phyloP scores from a whole-genome alignment of 352 stramenopile genomes.

The Poterioochromonas sp. region DNA sequence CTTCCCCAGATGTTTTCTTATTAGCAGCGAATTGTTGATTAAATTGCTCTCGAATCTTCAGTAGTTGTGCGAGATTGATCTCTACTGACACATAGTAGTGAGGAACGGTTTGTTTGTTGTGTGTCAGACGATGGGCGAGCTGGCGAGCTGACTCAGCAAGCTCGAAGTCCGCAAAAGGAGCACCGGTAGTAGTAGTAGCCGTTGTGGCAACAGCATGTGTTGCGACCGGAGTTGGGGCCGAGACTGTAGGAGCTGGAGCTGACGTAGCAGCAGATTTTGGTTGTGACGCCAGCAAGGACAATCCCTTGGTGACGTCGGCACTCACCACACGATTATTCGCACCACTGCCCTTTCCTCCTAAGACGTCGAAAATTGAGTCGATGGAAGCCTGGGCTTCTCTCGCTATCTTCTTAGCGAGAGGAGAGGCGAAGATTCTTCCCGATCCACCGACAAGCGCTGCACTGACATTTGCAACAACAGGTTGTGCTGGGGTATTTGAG shows the following conservation, averaged over 20 bases:
- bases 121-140: constrained; percentile 65
- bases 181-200: background rate
- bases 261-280: background rate
- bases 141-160: background rate
- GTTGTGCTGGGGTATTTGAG: background rate
- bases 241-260: no score
- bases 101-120: constrained; percentile 81
- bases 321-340: background rate
- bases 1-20: background rate
- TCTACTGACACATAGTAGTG: constrained; percentile 92
- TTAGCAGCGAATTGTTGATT: background rate
- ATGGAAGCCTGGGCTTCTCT: background rate
- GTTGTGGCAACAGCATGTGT: background rate
- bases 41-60: background rate
- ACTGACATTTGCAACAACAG: background rate
- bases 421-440: constrained; percentile 20
- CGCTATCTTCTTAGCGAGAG: constrained; percentile 1
- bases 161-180: constrained; percentile 2
- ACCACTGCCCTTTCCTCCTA: background rate
- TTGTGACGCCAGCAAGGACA: background rate
- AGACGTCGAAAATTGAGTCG: background rate
- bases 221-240: background rate
- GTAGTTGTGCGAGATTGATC: constrained; percentile 52
- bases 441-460: background rate
- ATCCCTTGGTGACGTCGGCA: background rate